Conservation (phyloP, 2,329 filamentous ascomycete species). For the Phaeosphaeriaceae sp. region DNA sequence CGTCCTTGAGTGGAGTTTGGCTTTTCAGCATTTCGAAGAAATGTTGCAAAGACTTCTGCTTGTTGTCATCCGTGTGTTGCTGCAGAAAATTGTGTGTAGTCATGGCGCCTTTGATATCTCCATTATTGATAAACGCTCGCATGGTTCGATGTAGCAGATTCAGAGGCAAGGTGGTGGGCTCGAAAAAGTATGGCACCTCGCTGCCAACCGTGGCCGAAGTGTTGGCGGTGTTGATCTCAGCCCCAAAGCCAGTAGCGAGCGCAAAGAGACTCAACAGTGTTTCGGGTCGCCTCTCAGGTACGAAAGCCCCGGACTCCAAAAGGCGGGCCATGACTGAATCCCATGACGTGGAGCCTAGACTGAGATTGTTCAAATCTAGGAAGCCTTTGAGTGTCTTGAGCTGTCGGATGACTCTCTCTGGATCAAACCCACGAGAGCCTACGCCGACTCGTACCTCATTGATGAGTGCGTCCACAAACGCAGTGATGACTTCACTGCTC, state of each 20-base stretch:
- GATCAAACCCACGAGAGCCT: constrained; percentile 47
- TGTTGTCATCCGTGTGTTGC: constrained; percentile 53
- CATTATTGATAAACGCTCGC: constrained; percentile 47
- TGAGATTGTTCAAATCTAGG: constrained; percentile 46
- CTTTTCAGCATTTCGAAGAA: constrained; percentile 49
- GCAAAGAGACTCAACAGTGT: constrained; percentile 50
- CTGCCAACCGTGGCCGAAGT: constrained; percentile 27
- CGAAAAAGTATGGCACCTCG: constrained; percentile 51
- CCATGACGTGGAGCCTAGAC: constrained; percentile 53
- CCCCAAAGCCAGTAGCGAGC: constrained; percentile 51
- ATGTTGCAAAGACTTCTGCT: constrained; percentile 48
- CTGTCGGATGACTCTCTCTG: constrained; percentile 41
- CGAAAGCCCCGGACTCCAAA: constrained; percentile 56
- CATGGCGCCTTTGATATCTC: constrained; percentile 49
- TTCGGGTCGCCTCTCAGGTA: constrained; percentile 54
- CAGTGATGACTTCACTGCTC: constrained; percentile 64
- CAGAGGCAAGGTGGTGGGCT: constrained; percentile 52
- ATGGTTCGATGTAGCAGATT: constrained; percentile 54
- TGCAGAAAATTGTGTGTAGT: constrained; percentile 48
- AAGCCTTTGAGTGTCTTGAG: constrained; percentile 48
- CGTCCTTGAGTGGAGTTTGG: constrained; percentile 19
- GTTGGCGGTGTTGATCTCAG: constrained; percentile 48
- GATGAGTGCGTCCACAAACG: constrained; percentile 61
- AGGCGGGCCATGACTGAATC: constrained; percentile 58
- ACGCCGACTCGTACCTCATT: constrained; percentile 55